These are phyloP conservation scores for Ganoderma lucidum DNA, from an alignment of 1,284 basidiomycete species.

Conservation along the genomic window DNA sequence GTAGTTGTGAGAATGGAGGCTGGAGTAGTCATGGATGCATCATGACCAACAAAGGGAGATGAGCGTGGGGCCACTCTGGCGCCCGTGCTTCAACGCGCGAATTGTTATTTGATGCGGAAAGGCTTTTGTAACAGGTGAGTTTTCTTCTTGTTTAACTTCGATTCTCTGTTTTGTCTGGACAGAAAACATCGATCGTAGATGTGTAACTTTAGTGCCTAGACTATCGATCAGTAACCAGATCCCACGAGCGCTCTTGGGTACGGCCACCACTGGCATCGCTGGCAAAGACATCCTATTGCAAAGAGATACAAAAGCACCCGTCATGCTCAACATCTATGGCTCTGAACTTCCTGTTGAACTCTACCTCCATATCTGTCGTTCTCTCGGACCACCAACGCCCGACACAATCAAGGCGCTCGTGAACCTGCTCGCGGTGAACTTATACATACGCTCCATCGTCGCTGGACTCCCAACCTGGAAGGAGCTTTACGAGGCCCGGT, in stretches of 20 bases:
- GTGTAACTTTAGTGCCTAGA: too few species aligned
- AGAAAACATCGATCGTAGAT: too few species aligned
- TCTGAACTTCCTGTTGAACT: constrained; percentile 24
- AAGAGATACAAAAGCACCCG: background rate
- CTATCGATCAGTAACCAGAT: background rate
- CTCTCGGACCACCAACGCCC: constrained; percentile 37
- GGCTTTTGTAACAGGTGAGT: too few species aligned
- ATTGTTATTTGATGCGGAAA: too few species aligned
- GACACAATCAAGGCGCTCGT: constrained; percentile 36
- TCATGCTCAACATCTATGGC: constrained; percentile 5
- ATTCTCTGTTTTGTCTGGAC: too few species aligned
- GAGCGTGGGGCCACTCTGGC: too few species aligned
- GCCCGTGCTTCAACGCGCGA: too few species aligned
- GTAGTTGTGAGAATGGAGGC: too few species aligned
- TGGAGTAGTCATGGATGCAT: too few species aligned
- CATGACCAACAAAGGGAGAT: too few species aligned
- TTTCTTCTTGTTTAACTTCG: too few species aligned
- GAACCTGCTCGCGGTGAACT: constrained; percentile 38
- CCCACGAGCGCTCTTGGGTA: background rate
- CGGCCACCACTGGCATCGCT: background rate
- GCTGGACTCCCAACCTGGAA: constrained; percentile 52
- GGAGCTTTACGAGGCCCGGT: constrained; percentile 57
- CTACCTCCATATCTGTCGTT: constrained; percentile 21
- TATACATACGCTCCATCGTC: constrained; percentile 41
- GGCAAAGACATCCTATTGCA: background rate